These are phyloP conservation scores for Rutstroemia sp. DNA, from an alignment of 2,329 filamentous ascomycete genomes.

Conservation along the genomic window DNA sequence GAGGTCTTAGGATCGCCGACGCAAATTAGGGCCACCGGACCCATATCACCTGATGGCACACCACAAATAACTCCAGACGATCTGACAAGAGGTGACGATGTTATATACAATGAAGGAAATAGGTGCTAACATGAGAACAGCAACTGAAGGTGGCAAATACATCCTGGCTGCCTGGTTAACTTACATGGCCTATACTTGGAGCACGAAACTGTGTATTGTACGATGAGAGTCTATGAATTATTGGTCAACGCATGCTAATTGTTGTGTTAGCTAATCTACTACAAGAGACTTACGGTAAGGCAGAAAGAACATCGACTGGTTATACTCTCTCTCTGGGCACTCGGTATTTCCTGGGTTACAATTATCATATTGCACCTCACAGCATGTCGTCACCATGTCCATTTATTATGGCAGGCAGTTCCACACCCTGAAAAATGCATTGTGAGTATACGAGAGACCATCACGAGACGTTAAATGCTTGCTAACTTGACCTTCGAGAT, in stretches of 20 bases:
- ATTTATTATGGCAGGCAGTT: constrained; percentile 1
- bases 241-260: not conserved
- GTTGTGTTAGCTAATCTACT: constrained; percentile 17
- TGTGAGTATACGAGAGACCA: not conserved
- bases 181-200: constrained; percentile 22
- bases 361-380: not conserved
- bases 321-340: not conserved
- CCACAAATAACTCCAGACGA: not conserved
- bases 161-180: constrained; percentile 14
- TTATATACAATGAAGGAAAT: too few relatives aligned
- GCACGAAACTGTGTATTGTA: constrained; percentile 22
- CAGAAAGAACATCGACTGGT: constrained; percentile 10
- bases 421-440: not conserved
- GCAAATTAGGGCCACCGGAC: not conserved
- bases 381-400: not conserved
- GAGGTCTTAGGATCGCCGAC: too few relatives aligned
- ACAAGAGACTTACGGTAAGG: constrained; percentile 13
- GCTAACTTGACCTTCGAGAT: not conserved
- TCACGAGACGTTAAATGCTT: not conserved
- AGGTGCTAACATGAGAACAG: constrained; percentile 7
- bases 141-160: constrained; percentile 14
- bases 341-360: not conserved
- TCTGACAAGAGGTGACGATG: not conserved
- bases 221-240: not conserved
- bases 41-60: too few relatives aligned